These are phyloP conservation scores for Aureobasidium sp. DNA, from an alignment of 2,329 filamentous ascomycete species.

Conservation along the genomic window DNA sequence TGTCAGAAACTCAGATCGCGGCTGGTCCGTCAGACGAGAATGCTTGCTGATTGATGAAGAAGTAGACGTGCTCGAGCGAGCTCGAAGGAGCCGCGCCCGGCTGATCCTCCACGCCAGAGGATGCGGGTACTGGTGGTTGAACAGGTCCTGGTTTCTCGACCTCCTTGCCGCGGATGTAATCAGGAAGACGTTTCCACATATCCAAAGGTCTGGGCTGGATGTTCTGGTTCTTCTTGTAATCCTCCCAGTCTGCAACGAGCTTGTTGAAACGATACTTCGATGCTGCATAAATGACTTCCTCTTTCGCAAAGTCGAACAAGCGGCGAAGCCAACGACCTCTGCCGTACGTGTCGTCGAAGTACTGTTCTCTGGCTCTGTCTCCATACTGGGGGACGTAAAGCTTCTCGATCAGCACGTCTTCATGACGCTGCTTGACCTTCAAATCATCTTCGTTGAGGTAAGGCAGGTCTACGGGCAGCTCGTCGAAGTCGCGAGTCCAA, in stretches of 20 bases:
- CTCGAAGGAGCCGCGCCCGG: background rate
- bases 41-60: background rate
- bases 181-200: background rate
- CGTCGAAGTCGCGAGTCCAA: background rate
- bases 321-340: conserved; percentile 2
- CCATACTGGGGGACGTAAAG: background rate
- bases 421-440: background rate
- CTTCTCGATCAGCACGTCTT: background rate
- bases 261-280: background rate
- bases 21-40: background rate
- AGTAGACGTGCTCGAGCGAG: background rate
- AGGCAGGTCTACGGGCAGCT: background rate
- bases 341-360: background rate
- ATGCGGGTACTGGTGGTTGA: background rate
- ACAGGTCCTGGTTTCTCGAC: background rate
- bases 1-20: background rate
- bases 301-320: background rate
- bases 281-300: background rate
- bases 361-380: background rate
- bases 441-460: background rate
- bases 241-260: background rate
- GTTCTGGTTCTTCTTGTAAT: background rate
- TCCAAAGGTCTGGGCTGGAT: background rate
- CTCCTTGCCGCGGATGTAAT: background rate
- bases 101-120: too few relatives aligned